A percentile compares a stretch with the other conserved stretches of the same genome.
phyloP scores from a whole-genome alignment of 495 filamentous ascomycete genomes.

The Trypethelium eluteriae region DNA sequence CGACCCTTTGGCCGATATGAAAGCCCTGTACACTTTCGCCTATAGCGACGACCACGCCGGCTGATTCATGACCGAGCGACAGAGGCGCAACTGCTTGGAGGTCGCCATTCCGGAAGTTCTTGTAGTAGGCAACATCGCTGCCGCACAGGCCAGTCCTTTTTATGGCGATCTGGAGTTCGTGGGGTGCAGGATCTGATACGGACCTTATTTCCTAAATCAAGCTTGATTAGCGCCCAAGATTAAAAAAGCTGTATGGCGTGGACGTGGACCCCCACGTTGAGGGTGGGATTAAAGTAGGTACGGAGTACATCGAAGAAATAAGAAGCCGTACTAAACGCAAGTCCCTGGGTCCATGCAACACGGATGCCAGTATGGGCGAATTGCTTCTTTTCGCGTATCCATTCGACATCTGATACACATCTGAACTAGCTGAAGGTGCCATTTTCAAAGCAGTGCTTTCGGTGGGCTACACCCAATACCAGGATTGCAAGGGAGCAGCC shows the following conservation, averaged over 20 bases:
- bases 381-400: slow-evolving; percentile 27
- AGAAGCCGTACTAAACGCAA: slow-evolving; percentile 29
- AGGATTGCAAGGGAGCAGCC: background rate
- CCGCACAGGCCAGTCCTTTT: slow-evolving; percentile 59
- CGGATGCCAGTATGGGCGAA: slow-evolving; percentile 26
- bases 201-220: slow-evolving; percentile 41
- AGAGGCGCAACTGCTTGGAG: slow-evolving; percentile 56
- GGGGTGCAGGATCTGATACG: slow-evolving; percentile 37
- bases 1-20: slow-evolving; percentile 27
- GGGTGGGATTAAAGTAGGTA: slow-evolving; percentile 20
- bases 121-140: slow-evolving; percentile 59
- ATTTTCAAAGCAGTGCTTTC: slow-evolving; percentile 20
- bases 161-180: slow-evolving; percentile 52
- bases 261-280: slow-evolving; percentile 21
- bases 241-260: slow-evolving; percentile 15
- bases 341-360: slow-evolving; percentile 33
- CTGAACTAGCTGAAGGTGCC: slow-evolving; percentile 31
- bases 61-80: slow-evolving; percentile 56
- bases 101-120: slow-evolving; percentile 59
- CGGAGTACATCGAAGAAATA: slow-evolving; percentile 13
- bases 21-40: slow-evolving; percentile 42
- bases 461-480: background rate
- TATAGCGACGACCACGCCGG: slow-evolving; percentile 49
- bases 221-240: slow-evolving; percentile 16
- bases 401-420: slow-evolving; percentile 30